Evolutionary conservation across 2,329 filamentous ascomycete genomes (phyloP).

Genomic region (Xylaria sp.): DNA sequence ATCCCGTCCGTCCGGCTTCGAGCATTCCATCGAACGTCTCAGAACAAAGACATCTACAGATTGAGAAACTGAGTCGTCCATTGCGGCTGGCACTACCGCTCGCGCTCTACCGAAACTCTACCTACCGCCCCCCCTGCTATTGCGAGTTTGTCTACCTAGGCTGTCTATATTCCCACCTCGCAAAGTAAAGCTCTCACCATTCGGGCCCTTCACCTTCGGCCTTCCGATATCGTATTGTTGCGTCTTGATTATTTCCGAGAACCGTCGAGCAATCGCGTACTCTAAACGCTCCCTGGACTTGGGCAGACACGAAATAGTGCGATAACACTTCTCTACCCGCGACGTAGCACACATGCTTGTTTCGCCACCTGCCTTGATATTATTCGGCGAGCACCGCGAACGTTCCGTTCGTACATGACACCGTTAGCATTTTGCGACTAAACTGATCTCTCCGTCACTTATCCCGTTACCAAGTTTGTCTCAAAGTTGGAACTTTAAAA

Average conservation of each 20-base stretch:
- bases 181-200: neutral
- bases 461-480: neutral
- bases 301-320: neutral
- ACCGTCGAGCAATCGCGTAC: neutral
- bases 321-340: neutral
- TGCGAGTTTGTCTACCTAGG: neutral
- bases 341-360: neutral
- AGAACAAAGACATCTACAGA: conserved; percentile 16
- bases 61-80: neutral
- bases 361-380: neutral
- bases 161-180: neutral
- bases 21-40: neutral
- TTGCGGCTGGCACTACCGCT: neutral
- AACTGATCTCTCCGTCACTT: neutral
- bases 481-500: neutral
- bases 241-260: neutral
- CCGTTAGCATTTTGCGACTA: neutral
- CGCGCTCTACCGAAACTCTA: conserved; percentile 4
- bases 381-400: neutral
- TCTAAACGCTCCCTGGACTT: neutral
- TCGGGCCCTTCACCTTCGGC: neutral
- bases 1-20: neutral
- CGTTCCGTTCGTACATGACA: no score
- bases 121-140: neutral
- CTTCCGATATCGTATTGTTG: neutral